Percentiles rank a stretch among this genome's conserved stretches.
These are phyloP conservation scores for Gossypium rotundifolium DNA, from an alignment of 345 rosid species.

Conservation along the genomic window DNA sequence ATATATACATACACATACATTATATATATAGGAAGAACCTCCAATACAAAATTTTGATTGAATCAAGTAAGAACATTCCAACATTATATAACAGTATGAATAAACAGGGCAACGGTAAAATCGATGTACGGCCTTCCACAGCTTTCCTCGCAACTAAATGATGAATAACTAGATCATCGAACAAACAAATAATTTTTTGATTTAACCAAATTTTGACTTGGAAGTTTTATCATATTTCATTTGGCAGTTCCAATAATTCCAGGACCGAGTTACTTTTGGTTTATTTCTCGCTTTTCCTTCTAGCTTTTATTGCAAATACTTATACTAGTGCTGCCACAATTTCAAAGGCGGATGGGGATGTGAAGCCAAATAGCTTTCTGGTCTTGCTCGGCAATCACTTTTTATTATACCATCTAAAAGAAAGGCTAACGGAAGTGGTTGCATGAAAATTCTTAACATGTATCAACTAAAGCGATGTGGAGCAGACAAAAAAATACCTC, in stretches of 20 bases:
- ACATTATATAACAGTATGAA: neutral
- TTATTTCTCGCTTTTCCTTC: neutral
- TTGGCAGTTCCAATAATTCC: neutral
- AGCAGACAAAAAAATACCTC: constrained; percentile 38
- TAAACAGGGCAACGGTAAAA: neutral
- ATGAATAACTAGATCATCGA: neutral
- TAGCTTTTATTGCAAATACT: neutral
- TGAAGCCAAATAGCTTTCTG: neutral
- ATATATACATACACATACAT: neutral
- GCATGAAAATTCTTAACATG: neutral
- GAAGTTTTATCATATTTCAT: neutral
- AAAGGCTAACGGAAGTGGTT: constrained; percentile 1
- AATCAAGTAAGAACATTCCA: neutral
- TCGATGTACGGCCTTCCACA: neutral
- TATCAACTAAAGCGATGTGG: neutral
- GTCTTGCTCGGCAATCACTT: neutral
- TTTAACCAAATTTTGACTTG: neutral
- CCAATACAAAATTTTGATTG: neutral
- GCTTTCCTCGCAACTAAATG: neutral
- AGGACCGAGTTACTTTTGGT: neutral
- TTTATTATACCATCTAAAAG: neutral
- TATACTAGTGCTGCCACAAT: neutral
- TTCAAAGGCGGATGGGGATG: neutral
- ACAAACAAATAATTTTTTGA: neutral
- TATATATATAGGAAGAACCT: neutral